Conservation (phyloP, 257 asterid species). For the Solanum megistacrolobum region DNA sequence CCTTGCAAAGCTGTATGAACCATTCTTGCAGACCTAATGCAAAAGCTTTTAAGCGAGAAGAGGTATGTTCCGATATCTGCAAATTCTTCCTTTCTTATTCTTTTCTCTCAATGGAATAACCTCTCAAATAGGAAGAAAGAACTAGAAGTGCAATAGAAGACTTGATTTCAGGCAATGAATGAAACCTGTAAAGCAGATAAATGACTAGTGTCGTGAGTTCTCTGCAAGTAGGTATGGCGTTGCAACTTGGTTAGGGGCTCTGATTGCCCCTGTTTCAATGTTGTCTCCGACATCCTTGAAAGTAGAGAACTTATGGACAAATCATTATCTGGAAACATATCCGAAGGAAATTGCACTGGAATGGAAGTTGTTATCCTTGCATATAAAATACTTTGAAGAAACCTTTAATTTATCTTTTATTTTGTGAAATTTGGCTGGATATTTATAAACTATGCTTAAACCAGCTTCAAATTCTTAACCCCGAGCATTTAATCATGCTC, state of each 20-base stretch:
- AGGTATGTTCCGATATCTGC: conserved; percentile 32
- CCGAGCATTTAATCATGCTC: background rate
- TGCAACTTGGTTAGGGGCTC: background rate
- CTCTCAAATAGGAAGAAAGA: background rate
- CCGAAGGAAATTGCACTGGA: background rate
- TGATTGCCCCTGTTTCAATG: background rate
- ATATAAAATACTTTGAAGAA: background rate
- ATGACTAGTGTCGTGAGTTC: background rate
- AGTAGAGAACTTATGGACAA: background rate
- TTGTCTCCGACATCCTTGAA: background rate
- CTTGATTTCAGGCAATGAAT: background rate
- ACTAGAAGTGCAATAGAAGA: background rate
- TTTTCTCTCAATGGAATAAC: background rate
- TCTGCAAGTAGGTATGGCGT: background rate
- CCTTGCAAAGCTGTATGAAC: conserved; percentile 89
- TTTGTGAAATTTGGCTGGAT: background rate
- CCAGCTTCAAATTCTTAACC: background rate
- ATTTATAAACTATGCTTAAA: background rate
- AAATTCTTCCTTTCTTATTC: background rate
- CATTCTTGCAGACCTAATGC: conserved; percentile 91
- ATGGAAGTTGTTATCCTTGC: background rate
- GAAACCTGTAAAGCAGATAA: background rate
- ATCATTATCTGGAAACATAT: background rate
- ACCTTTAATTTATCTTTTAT: background rate
- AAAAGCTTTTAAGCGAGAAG: conserved; percentile 82